A percentile compares a stretch with the other conserved stretches of the same genome.
phyloP scores from a whole-genome alignment of 1,284 basidiomycete genomes.

The Crepidotus sp. region DNA sequence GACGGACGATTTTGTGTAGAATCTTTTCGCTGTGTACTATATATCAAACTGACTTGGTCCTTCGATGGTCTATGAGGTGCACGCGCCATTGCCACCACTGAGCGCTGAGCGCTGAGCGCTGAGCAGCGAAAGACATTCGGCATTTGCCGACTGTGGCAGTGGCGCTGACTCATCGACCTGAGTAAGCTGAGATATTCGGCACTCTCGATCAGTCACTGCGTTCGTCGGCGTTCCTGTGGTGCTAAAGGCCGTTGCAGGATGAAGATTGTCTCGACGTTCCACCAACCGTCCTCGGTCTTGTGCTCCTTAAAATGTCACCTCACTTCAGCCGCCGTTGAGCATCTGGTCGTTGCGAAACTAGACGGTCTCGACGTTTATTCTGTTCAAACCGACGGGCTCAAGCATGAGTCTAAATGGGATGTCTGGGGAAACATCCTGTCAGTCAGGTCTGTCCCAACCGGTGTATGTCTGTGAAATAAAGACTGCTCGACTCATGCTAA shows the following conservation, averaged over 20 bases:
- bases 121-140: too few relatives aligned
- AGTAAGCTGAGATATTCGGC: not conserved
- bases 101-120: too few relatives aligned
- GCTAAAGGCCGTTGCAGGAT: conserved; percentile 32
- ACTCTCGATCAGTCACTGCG: too few relatives aligned
- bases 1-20: conserved; percentile 18
- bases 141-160: too few relatives aligned
- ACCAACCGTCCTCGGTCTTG: conserved; percentile 54
- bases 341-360: conserved; percentile 59
- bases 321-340: conserved; percentile 40
- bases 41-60: too few relatives aligned
- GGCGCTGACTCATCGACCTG: not conserved
- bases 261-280: conserved; percentile 65
- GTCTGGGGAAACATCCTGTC: conserved; percentile 58
- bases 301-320: conserved; percentile 55
- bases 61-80: too few relatives aligned
- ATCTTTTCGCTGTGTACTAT: too few relatives aligned
- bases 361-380: conserved; percentile 59
- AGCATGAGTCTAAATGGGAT: conserved; percentile 39
- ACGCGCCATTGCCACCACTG: too few relatives aligned
- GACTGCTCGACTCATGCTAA: conserved; percentile 2
- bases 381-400: conserved; percentile 47
- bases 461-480: conserved; percentile 28
- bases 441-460: conserved; percentile 43
- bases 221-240: not conserved